Evolutionary conservation across 805 yeast species (phyloP), one percentile per base, ranked within the genome.

Genomic region (Nakazawaea wickerhamii): DNA sequence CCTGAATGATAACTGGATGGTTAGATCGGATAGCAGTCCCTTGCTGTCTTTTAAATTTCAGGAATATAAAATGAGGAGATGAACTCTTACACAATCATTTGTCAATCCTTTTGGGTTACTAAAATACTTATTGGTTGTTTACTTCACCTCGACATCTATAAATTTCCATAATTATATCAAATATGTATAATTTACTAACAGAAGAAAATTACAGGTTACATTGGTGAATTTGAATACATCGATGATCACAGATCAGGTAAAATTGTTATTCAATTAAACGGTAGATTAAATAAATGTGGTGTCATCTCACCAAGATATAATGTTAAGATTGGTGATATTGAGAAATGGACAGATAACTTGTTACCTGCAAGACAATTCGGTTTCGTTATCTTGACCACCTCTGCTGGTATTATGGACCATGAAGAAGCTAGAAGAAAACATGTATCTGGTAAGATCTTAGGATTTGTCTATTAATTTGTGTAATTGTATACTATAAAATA

Each of bases 361-460:
- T 81, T 91, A 68, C 98, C 98, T 70, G 95, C 98, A 57, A 89
- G 98, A 84, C 98, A 91, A 77, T 91, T 91, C 66, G 98, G 98
- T 77, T 90, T 73, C 82, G 91, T 91, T 66, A 85, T 91, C 73
- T 83, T 91, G 67, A 91, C 98, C 73, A 91, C 98, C 61, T 91
- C 98, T 62, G 96, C 98, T 62, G 99, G 99, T 77, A 91, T 91
- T 63, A 89, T 91, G 95, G 98, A 93, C 81, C 99, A 91, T 80
- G 98, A 91, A 81, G 97, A 91, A 79, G 99, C 99, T 62, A 88
- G 96, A 82, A 86, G 97, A 84, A 93, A 91, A 85, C 98, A 91
- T 77, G 98, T 91, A 62, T 89, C 97, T 58, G 99, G 99, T 73
- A 91, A 91, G 81, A 85, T 91, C 73, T 83, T 91, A 67, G 99